Base-by-base conservation (phyloP, 371 early-diverging fungal species). In the Apophysomyces trapeziformis region DNA sequence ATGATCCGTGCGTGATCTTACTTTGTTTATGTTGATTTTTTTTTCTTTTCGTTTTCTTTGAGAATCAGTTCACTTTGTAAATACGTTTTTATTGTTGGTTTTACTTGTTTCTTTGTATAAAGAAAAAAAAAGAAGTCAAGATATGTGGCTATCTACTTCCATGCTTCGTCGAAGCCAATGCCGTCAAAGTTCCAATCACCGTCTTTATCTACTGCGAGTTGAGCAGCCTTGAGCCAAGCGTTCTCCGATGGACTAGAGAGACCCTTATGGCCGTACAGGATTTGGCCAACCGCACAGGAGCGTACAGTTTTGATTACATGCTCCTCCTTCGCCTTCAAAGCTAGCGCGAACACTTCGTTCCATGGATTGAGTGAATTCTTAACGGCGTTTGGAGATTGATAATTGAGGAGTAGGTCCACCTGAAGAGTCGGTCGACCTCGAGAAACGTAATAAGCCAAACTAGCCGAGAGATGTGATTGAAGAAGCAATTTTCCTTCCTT, bases 261-360 rank as follows among this genome's bases (percentile, higher is more conserved):
- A 14, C 77, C 71, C 2, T 21, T 16, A 39, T 67, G 62, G 0
- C 80, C 83, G 54, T 73, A 78, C 7, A 81, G 58, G 35, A 75
- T 61, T 36, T 85, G 82, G 2, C 70, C 83, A 1, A 78, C 68
- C 13, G 82, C 82, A 61, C 75, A 75, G 1, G 83, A 61, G 21
- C 87, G 84, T 0, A 83, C 73, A 0, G 73, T 82, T 45, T 89
- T 89, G 60, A 82, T 74, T 0, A 82, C 77, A 68, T 89, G 89
- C 36, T 77, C 75, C 38, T 89, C 88, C 46, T 82, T 61, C 37
- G 72, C 77, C 7, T 63, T 63, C 32, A 87, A 65, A 3, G 88
- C 77, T 16, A 66, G 68, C 4, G 79, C 74, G 64, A 87, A 58
- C 1, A 85, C 69, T 3, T 58, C 59, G 7, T 78, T 60, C 89